phyloP scores from a whole-genome alignment of 345 rosid species.

The Gossypium raimondii region DNA sequence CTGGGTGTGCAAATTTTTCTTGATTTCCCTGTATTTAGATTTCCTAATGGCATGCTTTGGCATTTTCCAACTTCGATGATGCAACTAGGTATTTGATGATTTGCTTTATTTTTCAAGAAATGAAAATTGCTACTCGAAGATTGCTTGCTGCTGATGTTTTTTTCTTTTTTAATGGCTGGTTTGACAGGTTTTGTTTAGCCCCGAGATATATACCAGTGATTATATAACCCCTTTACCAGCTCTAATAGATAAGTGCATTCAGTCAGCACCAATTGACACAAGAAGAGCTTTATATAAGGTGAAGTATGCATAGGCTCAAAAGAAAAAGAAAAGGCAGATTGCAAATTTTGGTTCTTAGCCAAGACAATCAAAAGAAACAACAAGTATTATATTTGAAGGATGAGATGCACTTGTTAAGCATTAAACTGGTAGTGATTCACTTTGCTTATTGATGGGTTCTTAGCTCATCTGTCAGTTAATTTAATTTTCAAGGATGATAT shows the following conservation, averaged over 20 bases:
- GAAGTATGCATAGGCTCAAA: constrained; percentile 4
- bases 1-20: neutral
- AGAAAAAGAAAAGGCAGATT: neutral
- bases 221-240: constrained; percentile 72
- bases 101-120: neutral
- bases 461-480: neutral
- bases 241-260: constrained; percentile 91
- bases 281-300: constrained; percentile 98
- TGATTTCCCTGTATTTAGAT: neutral
- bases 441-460: neutral
- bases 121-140: neutral
- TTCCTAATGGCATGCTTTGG: neutral
- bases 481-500: neutral
- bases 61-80: neutral
- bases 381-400: neutral
- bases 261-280: constrained; percentile 97
- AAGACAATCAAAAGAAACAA: neutral
- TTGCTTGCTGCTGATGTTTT: constrained; percentile 12
- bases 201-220: constrained; percentile 85
- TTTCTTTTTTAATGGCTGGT: constrained; percentile 19
- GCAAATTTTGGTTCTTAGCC: constrained; percentile 10
- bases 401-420: neutral
- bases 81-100: constrained; percentile 6
- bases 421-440: neutral
- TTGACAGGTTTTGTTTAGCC: constrained; percentile 83